Evolutionary conservation across 108 stramenopile species (phyloP), one percentile per base, ranked within the genome.

Genomic region (Licmophora abbreviata): DNA sequence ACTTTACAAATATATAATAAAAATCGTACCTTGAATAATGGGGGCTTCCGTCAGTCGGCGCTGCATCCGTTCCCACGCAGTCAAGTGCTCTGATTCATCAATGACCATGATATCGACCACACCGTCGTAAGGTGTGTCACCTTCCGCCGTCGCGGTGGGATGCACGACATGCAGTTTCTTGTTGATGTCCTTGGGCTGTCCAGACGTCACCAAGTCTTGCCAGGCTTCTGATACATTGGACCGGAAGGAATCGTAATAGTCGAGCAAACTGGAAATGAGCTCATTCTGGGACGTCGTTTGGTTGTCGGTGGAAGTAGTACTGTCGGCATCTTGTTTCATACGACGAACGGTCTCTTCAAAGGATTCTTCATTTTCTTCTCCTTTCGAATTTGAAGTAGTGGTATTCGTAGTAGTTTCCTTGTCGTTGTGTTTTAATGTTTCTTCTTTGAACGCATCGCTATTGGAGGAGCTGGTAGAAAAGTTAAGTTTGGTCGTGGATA

Each of bases 1-100:
- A 28, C 21, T 29, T 32, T 27, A 35, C 1, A 68, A 27, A 21
- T 59, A 40, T 1, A 29, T 64, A 26, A n/a, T n/a, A 26, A 15
- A 35, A 17, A 52, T 25, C 44, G 41, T 48, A 76, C 81, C 81
- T 55, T 80, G 74, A 70, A 98, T 96, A 48, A 98, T 90, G 28
- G 95, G 97, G 0, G 97, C 89, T 54, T 94, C 90, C 23, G 69
- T 68, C 54, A 98, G 69, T 29, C 94, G 74, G 41, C 74, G 79
- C 58, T 88, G 83, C 83, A 98, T 87, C 56, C 86, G 59, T 60
- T 96, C 93, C 93, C 92, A 98, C 18, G 94, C 92, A 54, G 70
- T 83, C 63, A 92, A 70, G 49, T 88, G 68, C 42, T 93, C 87
- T 27, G 91, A 80, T 51, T 79, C 77, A 52, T 95, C 92, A 51